Evolutionary conservation across 768 basidiomycete species (phyloP).

Genomic region (Suillus spraguei): DNA sequence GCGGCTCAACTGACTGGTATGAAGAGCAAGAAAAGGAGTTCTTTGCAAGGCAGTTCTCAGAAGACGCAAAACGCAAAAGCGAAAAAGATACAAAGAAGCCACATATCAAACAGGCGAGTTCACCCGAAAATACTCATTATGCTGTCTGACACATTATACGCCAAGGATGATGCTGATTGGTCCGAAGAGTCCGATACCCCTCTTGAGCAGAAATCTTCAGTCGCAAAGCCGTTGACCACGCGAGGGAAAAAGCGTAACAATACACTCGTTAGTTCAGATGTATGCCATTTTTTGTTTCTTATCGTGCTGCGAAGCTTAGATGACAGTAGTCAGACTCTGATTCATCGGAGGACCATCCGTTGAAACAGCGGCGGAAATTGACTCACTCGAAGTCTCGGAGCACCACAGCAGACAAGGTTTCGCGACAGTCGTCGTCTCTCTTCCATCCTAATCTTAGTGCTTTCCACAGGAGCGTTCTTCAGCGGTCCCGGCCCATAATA

Average conservation of each 20-base stretch:
- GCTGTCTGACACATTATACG: slow-evolving; percentile 9
- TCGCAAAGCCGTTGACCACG: neutral
- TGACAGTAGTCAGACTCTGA: slow-evolving; percentile 21
- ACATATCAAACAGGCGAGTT: slow-evolving; percentile 22
- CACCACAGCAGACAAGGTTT: slow-evolving; percentile 2
- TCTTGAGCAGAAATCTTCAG: neutral
- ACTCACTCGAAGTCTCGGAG: neutral
- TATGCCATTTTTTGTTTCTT: slow-evolving; percentile 8
- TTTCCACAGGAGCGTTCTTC: neutral
- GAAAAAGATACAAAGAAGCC: slow-evolving; percentile 21
- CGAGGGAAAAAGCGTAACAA: slow-evolving; percentile 14
- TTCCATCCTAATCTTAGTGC: neutral
- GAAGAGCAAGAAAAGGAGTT: slow-evolving; percentile 43
- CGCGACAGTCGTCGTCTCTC: neutral
- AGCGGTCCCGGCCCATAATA: neutral
- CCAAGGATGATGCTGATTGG: slow-evolving; percentile 20
- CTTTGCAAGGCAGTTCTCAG: slow-evolving; percentile 34
- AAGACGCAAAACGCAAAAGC: slow-evolving; percentile 19
- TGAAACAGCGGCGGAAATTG: slow-evolving; percentile 3
- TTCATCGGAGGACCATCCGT: slow-evolving; percentile 12
- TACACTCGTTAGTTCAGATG: slow-evolving; percentile 16
- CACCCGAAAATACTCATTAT: neutral
- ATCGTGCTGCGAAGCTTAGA: neutral
- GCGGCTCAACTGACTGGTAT: slow-evolving; percentile 3
- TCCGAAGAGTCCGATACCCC: slow-evolving; percentile 15